Conservation (phyloP, 148 eudicot species). For the Chenopodium formosanum region DNA sequence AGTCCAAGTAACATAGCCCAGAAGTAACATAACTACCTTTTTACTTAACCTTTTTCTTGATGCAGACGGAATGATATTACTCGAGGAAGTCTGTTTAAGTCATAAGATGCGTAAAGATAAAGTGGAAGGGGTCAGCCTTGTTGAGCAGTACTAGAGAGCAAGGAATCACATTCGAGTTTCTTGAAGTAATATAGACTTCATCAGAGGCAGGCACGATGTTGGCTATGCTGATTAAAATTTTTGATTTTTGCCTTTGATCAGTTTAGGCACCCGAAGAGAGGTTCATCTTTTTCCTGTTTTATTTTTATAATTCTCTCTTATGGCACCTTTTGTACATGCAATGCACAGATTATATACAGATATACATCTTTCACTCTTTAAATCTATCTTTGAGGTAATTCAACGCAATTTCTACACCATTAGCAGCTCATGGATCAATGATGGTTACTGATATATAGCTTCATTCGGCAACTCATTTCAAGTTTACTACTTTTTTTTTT, state of each 20-base stretch:
- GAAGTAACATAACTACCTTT: background rate
- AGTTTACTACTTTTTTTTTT: background rate
- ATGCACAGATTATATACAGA: slow-evolving; percentile 8
- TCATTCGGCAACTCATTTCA: background rate
- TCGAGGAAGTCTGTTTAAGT: background rate
- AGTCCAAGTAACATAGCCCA: no score
- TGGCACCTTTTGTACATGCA: slow-evolving; percentile 17
- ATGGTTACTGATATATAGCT: background rate
- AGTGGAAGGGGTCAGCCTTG: background rate
- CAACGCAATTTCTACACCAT: background rate
- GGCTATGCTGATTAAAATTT: slow-evolving; percentile 5
- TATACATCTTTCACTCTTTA: slow-evolving; percentile 1
- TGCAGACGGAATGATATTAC: slow-evolving; percentile 29
- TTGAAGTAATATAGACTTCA: background rate
- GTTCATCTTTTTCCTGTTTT: background rate
- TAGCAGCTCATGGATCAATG: background rate
- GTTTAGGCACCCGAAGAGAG: background rate
- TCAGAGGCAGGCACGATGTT: background rate
- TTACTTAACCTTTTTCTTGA: background rate
- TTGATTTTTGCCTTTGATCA: slow-evolving; percentile 6
- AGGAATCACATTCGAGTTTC: background rate
- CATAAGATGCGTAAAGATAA: background rate
- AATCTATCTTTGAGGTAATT: slow-evolving; percentile 12
- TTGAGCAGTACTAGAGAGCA: background rate
- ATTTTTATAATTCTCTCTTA: background rate